These are phyloP conservation scores for Bretziella fagacearum DNA, from an alignment of 2,329 filamentous ascomycete genomes.

Conservation along the genomic window DNA sequence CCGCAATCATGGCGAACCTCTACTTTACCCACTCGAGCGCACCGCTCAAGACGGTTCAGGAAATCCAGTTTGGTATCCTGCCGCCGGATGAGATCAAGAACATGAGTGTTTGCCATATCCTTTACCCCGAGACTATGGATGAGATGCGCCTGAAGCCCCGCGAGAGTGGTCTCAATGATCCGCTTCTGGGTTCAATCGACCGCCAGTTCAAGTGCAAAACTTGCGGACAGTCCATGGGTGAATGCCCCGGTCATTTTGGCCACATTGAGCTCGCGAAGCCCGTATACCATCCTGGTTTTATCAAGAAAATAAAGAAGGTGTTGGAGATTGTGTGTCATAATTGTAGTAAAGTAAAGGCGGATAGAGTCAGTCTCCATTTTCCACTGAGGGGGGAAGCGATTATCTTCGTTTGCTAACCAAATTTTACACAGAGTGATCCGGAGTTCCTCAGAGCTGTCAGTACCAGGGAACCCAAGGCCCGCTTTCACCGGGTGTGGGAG, in stretches of 20 bases:
- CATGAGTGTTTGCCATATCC: constrained; percentile 91
- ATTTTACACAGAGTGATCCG: constrained; percentile 50
- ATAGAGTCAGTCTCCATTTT: constrained; percentile 70
- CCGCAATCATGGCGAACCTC: constrained; percentile 70
- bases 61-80: constrained; percentile 97
- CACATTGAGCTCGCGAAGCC: constrained; percentile 96
- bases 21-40: constrained; percentile 82
- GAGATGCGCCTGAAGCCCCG: constrained; percentile 83
- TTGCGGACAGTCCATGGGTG: constrained; percentile 85
- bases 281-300: constrained; percentile 87
- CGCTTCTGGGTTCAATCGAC: constrained; percentile 90
- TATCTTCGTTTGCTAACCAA: constrained; percentile 37
- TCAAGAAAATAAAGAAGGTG: constrained; percentile 98
- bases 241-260: constrained; percentile 95
- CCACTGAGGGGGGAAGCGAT: neutral
- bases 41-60: constrained; percentile 92
- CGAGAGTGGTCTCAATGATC: constrained; percentile 84
- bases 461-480: constrained; percentile 79
- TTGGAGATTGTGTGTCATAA: constrained; percentile 98
- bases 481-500: constrained; percentile 84
- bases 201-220: constrained; percentile 90
- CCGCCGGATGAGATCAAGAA: constrained; percentile 98
- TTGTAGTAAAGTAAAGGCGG: constrained; percentile 92
- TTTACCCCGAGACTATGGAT: constrained; percentile 99
- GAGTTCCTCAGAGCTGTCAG: constrained; percentile 68